Percentiles rank a stretch among this genome's conserved stretches.
Evolutionary conservation across 1,284 basidiomycete genomes (phyloP).

Genomic region (Ceraceosorus guamensis): DNA sequence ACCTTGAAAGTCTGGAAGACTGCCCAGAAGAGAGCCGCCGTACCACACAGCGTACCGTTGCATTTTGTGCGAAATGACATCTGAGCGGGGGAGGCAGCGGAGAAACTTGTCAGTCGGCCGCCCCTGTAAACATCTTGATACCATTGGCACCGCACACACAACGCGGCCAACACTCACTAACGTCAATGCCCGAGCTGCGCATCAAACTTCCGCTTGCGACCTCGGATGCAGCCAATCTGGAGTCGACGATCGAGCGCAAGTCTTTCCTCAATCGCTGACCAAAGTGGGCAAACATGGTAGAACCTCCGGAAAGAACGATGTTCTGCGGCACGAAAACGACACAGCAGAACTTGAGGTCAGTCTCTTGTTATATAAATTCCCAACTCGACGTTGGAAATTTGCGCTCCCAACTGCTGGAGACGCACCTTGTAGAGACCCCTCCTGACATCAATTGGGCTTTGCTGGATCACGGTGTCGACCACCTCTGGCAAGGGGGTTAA

Average conservation of each 20-base stretch:
- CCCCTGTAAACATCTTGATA: too few relatives aligned
- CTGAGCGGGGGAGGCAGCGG: too few relatives aligned
- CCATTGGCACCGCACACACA: too few relatives aligned
- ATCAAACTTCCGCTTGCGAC: conserved; percentile 67
- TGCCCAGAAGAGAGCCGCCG: conserved; percentile 68
- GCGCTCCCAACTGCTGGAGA: background rate
- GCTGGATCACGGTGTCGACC: conserved; percentile 91
- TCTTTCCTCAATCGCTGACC: conserved; percentile 91
- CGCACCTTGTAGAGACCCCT: conserved; percentile 83
- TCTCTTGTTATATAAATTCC: too few relatives aligned
- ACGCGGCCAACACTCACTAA: conserved; percentile 47
- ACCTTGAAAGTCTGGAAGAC: conserved; percentile 89
- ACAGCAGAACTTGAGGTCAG: too few relatives aligned
- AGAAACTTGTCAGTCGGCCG: too few relatives aligned
- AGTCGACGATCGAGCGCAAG: conserved; percentile 86
- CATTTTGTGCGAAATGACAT: conserved; percentile 96
- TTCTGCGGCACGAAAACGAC: conserved; percentile 55
- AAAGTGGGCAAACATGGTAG: conserved; percentile 97
- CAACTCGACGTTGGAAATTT: background rate
- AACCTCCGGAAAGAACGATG: conserved; percentile 89
- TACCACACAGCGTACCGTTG: conserved; percentile 85
- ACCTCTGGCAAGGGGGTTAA: conserved; percentile 92
- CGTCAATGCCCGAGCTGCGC: conserved; percentile 51
- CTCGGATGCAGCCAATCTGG: conserved; percentile 72
- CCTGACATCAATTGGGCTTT: conserved; percentile 89